phyloP scores from a whole-genome alignment of 1,284 basidiomycete species.

The Cutaneotrichosporon sp. region DNA sequence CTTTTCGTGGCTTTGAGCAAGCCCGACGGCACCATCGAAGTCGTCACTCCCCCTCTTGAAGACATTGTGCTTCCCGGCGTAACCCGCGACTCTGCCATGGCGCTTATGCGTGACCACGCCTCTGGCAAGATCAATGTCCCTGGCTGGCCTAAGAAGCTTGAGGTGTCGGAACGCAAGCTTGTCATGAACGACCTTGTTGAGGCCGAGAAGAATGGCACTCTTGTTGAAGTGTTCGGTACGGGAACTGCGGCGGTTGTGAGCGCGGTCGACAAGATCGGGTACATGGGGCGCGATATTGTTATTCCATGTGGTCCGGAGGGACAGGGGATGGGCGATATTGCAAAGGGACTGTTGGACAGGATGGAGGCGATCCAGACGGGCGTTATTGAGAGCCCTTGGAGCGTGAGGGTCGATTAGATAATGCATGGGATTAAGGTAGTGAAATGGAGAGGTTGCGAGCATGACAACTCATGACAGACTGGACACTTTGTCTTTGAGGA shows the following conservation, averaged over 20 bases:
- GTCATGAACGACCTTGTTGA: slow-evolving; percentile 84
- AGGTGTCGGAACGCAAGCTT: slow-evolving; percentile 78
- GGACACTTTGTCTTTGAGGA: too few relatives aligned
- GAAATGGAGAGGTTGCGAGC: too few relatives aligned
- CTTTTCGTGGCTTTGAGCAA: slow-evolving; percentile 81
- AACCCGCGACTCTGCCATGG: slow-evolving; percentile 86
- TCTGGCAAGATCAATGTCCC: slow-evolving; percentile 61
- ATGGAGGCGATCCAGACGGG: slow-evolving; percentile 91
- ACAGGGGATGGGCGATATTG: slow-evolving; percentile 70
- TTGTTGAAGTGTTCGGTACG: slow-evolving; percentile 90
- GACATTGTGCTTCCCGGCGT: slow-evolving; percentile 96
- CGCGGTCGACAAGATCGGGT: slow-evolving; percentile 80
- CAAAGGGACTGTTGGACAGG: slow-evolving; percentile 75
- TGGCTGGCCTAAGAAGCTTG: slow-evolving; percentile 66
- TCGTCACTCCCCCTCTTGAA: slow-evolving; percentile 87
- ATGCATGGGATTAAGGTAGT: neutral
- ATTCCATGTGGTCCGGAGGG: slow-evolving; percentile 86
- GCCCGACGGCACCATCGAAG: slow-evolving; percentile 69
- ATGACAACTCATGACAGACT: too few relatives aligned
- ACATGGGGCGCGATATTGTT: slow-evolving; percentile 75
- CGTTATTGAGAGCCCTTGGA: slow-evolving; percentile 76
- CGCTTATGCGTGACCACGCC: slow-evolving; percentile 73
- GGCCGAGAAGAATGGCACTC: slow-evolving; percentile 66
- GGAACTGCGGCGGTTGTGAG: slow-evolving; percentile 88
- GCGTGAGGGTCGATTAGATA: slow-evolving; percentile 26